These are phyloP conservation scores for Parvularia atlantis DNA, from an alignment of 78 protist species.

Conservation along the genomic window DNA sequence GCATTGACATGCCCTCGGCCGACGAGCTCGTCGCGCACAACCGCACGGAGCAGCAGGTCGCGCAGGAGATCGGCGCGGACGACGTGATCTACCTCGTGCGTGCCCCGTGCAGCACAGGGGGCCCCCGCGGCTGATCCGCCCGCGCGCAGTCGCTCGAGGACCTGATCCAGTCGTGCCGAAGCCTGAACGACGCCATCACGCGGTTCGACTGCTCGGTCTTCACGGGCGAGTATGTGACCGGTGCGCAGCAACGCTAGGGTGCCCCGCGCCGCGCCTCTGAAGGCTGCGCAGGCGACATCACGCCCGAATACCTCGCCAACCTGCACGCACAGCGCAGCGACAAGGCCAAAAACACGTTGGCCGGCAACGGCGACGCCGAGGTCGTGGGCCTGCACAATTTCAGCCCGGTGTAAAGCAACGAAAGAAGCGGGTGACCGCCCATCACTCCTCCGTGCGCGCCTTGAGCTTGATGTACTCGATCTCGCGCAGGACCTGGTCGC, in stretches of 20 bases:
- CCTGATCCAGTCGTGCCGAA: not conserved
- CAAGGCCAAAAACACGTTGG: not conserved
- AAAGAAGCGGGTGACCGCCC: too few relatives aligned
- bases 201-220: constrained; percentile 19
- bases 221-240: constrained; percentile 23
- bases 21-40: constrained; percentile 30
- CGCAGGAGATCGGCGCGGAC: constrained; percentile 21
- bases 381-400: too few relatives aligned
- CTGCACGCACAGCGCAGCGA: not conserved
- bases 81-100: constrained; percentile 7
- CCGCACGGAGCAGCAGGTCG: not conserved
- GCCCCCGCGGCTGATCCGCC: not conserved
- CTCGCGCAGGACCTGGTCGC: constrained; percentile 20
- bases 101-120: not conserved
- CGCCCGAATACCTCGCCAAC: not conserved
- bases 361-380: not conserved
- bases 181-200: not conserved
- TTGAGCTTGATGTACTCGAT: constrained; percentile 16
- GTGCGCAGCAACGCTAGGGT: too few relatives aligned
- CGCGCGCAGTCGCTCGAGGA: not conserved
- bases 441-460: not conserved
- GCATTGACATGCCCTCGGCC: constrained; percentile 42
- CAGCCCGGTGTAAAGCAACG: too few relatives aligned
- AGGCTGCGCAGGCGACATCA: not conserved
- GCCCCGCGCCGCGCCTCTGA: too few relatives aligned